Evolutionary conservation across 164 flowering plant genomes (phyloP).

Genomic region (Tinospora cordifolia): DNA sequence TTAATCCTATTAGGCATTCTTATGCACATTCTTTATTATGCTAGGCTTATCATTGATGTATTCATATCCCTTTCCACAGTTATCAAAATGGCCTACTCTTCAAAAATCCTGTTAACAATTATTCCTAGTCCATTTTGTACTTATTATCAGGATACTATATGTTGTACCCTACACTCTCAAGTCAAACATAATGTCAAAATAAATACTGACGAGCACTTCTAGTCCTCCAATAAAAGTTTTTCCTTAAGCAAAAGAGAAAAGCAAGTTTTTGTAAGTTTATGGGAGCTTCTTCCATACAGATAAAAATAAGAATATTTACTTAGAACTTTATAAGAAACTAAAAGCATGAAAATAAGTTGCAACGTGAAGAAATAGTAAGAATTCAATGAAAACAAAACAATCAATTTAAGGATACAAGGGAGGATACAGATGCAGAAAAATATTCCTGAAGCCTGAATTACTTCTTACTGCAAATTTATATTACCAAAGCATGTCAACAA

Average conservation of each 20-base stretch:
- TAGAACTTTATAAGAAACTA: neutral
- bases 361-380: neutral
- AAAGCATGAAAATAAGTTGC: neutral
- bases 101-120: too few species aligned
- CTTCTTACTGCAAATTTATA: slow-evolving; percentile 58
- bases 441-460: slow-evolving; percentile 47
- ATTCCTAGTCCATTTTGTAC: too few species aligned
- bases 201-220: neutral
- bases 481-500: slow-evolving; percentile 28
- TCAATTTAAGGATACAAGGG: slow-evolving; percentile 65
- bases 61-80: too few species aligned
- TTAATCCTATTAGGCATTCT: too few species aligned
- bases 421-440: slow-evolving; percentile 66
- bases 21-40: too few species aligned
- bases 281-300: neutral
- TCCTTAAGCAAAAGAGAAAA: neutral
- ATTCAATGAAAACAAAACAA: slow-evolving; percentile 7
- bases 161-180: neutral
- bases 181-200: neutral
- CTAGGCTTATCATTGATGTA: too few species aligned
- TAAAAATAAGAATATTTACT: neutral
- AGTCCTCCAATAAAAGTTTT: neutral
- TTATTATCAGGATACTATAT: too few species aligned
- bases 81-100: too few species aligned
- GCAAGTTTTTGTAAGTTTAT: too few species aligned